Base-by-base conservation (phyloP, 176 grass and related monocot genomes). In the Eleusine coracana region DNA sequence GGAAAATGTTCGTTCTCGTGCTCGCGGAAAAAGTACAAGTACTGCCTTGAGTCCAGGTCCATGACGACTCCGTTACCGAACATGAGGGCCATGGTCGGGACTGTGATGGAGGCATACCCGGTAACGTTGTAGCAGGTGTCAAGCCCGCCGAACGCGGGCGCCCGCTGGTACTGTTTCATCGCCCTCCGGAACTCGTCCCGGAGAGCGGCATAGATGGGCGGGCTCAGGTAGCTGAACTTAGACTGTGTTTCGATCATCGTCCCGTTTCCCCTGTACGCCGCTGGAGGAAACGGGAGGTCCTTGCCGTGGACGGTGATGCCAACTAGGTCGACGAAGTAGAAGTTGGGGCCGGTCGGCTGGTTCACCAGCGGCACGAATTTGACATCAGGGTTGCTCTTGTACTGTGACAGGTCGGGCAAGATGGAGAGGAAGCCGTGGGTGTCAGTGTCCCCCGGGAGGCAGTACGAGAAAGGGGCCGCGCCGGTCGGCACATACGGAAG, bases 71-170 rank as follows among this genome's bases (percentile, higher is more conserved):
- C 82, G 34, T 80, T 63, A 0, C 66, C 70, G 54, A 90, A 90
- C 58, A 56, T 75, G 8, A 93, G 64, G 29, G 66, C 28, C 38
- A 90, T 70, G 1, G 11, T 49, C 51, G 88, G 88, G 70, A 93
- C 71, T 9, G 40, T 7, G 67, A 93, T 80, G 25, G 0, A 29
- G 7, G 4, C 3, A 16, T 80, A 4, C 23, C 51, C 66, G 1
- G 77, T 93, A 15, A 93, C 88, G 83, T 93, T 44, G 68, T 83
- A 93, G 63, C 91, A 93, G 4, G 88, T 88, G 78, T 90, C 88
- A 1, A 93, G 78, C 71, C 28, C 75, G 1, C 73, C 36, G 34
- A 90, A 67, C 7, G 42, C 51, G 16, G 77, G 85, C 31, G 46
- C 82, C 11, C 54, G 51, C 61, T 20, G 14, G 45, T 94, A 90